phyloP scores from a whole-genome alignment of 768 basidiomycete species.

The Trametes coccinea region DNA sequence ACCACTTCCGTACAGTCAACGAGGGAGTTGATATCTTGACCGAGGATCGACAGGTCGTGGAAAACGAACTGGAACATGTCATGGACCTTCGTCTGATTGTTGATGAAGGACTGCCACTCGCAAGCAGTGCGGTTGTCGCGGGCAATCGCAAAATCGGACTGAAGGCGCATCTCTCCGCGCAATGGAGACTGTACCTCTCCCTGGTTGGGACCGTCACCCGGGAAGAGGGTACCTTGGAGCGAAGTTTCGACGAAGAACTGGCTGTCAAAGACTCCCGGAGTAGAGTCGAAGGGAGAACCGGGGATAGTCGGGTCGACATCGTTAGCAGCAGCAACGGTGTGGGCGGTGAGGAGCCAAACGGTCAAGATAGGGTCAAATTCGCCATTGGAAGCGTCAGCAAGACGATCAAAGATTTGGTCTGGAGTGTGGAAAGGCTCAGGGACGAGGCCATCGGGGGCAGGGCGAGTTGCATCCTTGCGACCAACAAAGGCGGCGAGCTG shows the following conservation, averaged over 20 bases:
- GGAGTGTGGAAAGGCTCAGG: slow-evolving; percentile 30
- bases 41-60: slow-evolving; percentile 11
- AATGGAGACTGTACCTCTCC: slow-evolving; percentile 35
- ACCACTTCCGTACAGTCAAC: slow-evolving; percentile 19
- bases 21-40: slow-evolving; percentile 8
- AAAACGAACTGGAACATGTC: slow-evolving; percentile 15
- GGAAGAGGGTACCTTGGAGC: slow-evolving; percentile 31
- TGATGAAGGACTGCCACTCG: slow-evolving; percentile 35
- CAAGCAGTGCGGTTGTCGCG: slow-evolving; percentile 37
- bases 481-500: slow-evolving; percentile 40
- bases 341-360: slow-evolving; percentile 26
- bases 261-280: slow-evolving; percentile 31
- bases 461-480: slow-evolving; percentile 20
- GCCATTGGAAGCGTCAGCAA: slow-evolving; percentile 26
- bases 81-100: slow-evolving; percentile 15
- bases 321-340: slow-evolving; percentile 29
- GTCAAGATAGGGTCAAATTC: slow-evolving; percentile 23
- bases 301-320: slow-evolving; percentile 30
- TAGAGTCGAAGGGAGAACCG: slow-evolving; percentile 33
- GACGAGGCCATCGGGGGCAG: slow-evolving; percentile 27
- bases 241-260: slow-evolving; percentile 34
- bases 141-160: slow-evolving; percentile 35
- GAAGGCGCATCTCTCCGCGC: slow-evolving; percentile 36
- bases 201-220: slow-evolving; percentile 30
- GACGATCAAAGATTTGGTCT: slow-evolving; percentile 26